These are phyloP conservation scores for Xylariomycetidae sp. DNA, from an alignment of 2,329 filamentous ascomycete genomes.

Conservation along the genomic window DNA sequence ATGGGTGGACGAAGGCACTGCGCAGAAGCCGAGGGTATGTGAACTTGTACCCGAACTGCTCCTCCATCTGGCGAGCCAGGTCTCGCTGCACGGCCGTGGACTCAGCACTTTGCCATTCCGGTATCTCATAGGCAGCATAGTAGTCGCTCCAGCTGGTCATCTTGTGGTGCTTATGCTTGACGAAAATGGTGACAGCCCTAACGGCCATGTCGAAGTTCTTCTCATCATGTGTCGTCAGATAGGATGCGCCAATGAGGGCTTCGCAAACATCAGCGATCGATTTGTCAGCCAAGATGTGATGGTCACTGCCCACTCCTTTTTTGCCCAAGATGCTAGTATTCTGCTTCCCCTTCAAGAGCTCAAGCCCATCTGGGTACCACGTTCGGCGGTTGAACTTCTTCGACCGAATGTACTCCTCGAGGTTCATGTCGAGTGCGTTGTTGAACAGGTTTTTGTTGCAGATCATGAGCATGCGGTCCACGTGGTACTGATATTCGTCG, in stretches of 20 bases:
- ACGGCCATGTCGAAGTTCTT: conserved; percentile 52
- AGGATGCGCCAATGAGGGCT: conserved; percentile 84
- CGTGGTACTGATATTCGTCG: conserved; percentile 82
- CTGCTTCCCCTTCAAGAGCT: conserved; percentile 66
- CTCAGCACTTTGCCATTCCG: conserved; percentile 60
- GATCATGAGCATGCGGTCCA: conserved; percentile 82
- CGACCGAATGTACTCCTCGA: conserved; percentile 76
- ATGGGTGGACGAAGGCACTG: conserved; percentile 85
- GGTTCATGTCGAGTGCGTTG: conserved; percentile 59
- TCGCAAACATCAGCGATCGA: conserved; percentile 92
- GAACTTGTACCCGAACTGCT: conserved; percentile 58
- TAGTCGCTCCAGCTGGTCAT: conserved; percentile 71
- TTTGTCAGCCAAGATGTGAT: conserved; percentile 76
- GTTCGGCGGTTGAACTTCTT: conserved; percentile 70
- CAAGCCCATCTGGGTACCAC: conserved; percentile 84
- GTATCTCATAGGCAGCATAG: conserved; percentile 58
- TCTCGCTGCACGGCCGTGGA: conserved; percentile 63
- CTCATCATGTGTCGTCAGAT: conserved; percentile 41
- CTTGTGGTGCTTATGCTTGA: conserved; percentile 61
- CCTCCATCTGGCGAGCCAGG: conserved; percentile 58
- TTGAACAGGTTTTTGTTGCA: conserved; percentile 89
- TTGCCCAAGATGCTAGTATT: conserved; percentile 59
- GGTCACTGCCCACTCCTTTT: conserved; percentile 37
- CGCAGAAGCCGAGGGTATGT: conserved; percentile 67
- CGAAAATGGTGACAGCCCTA: conserved; percentile 61